Evolutionary conservation across 768 basidiomycete genomes (phyloP).

Genomic region (Hydnum rufescens): DNA sequence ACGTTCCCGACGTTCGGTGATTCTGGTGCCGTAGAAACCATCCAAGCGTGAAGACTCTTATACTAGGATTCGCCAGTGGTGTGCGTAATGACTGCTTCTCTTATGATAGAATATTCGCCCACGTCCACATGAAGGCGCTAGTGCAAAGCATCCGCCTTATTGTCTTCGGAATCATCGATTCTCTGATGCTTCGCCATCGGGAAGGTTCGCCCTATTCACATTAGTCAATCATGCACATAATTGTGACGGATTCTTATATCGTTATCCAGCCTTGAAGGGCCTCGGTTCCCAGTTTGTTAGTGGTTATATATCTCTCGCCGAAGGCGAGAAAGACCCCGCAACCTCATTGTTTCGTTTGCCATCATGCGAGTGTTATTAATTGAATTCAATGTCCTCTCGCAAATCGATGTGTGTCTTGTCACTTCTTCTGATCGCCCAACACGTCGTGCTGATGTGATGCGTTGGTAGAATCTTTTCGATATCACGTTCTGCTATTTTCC

Average conservation of each 20-base stretch:
- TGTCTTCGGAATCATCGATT: conserved; percentile 68
- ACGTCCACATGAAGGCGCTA: conserved; percentile 65
- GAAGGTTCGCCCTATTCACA: conserved; percentile 36
- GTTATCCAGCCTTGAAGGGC: conserved; percentile 36
- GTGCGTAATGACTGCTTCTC: too few species aligned
- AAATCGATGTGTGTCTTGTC: conserved; percentile 66
- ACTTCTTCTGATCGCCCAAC: background rate
- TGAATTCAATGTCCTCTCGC: conserved; percentile 61
- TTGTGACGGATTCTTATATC: background rate
- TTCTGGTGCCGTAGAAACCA: conserved; percentile 40
- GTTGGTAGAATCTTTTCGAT: conserved; percentile 63
- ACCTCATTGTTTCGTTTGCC: conserved; percentile 74
- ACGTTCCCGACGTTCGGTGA: conserved; percentile 41
- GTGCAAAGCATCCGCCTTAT: conserved; percentile 64
- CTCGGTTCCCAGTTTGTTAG: conserved; percentile 55
- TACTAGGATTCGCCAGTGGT: background rate
- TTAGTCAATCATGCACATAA: conserved; percentile 3
- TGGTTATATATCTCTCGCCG: conserved; percentile 60
- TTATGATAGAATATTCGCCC: conserved; percentile 54
- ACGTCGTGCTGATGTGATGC: background rate
- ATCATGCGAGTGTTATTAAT: conserved; percentile 70
- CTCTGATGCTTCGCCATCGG: conserved; percentile 49
- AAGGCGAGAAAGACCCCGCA: conserved; percentile 98
- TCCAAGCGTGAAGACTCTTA: conserved; percentile 27
- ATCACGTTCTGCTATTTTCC: conserved; percentile 98